Percentiles rank a stretch among this genome's conserved stretches.
Conservation (phyloP, 768 basidiomycete species). For the Calocybe indica region DNA sequence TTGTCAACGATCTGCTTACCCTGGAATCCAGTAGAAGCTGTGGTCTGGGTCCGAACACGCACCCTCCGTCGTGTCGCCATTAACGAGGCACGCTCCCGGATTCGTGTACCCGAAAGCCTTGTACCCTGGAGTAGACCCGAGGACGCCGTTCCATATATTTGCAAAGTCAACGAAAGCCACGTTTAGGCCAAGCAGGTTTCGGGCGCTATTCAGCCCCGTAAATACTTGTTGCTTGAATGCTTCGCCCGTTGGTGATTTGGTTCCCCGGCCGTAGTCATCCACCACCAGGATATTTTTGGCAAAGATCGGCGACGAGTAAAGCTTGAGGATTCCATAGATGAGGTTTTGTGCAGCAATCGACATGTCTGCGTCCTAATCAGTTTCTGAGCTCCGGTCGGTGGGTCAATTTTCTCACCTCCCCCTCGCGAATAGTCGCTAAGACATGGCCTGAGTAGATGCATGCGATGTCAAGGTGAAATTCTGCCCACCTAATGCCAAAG, state of each 20-base stretch:
- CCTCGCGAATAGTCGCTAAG: constrained; percentile 36
- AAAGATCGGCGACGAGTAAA: constrained; percentile 39
- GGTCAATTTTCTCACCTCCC: constrained; percentile 19
- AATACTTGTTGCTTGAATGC: constrained; percentile 40
- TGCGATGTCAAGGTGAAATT: neutral
- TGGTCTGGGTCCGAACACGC: constrained; percentile 13
- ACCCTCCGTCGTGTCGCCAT: constrained; percentile 8
- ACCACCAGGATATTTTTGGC: constrained; percentile 45
- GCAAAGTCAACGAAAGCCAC: constrained; percentile 41
- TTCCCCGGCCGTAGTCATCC: constrained; percentile 46
- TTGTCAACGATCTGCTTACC: constrained; percentile 6
- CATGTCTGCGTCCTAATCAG: constrained; percentile 16
- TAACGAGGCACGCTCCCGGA: constrained; percentile 11
- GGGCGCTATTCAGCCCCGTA: constrained; percentile 28
- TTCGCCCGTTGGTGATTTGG: constrained; percentile 31
- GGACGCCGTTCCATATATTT: constrained; percentile 42
- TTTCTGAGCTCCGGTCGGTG: constrained; percentile 15
- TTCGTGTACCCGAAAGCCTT: constrained; percentile 45
- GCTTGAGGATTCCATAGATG: constrained; percentile 28
- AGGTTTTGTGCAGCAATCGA: constrained; percentile 32
- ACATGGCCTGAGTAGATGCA: neutral
- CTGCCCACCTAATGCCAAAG: constrained; percentile 46
- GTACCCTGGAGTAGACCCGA: constrained; percentile 33
- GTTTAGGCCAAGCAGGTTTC: constrained; percentile 23
- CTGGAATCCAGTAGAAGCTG: constrained; percentile 15